phyloP scores from a whole-genome alignment of 805 yeast genomes.

The Schizosaccharomyces cryophilus region DNA sequence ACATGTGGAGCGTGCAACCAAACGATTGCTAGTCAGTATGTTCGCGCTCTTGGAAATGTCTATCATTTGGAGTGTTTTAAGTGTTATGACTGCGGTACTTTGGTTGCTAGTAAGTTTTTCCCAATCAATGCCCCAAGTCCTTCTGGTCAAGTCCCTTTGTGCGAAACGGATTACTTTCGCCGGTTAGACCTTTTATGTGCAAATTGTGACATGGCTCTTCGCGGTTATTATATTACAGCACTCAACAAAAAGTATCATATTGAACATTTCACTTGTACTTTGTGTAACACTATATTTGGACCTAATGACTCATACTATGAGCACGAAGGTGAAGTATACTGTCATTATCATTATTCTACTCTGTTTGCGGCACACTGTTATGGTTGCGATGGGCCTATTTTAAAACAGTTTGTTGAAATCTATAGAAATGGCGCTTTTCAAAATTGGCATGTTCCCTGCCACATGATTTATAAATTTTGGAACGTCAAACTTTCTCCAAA shows the following conservation, averaged over 20 bases:
- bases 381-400: slow-evolving; percentile 76
- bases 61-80: slow-evolving; percentile 8
- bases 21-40: background rate
- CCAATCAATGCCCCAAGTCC: slow-evolving; percentile 34
- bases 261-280: slow-evolving; percentile 80
- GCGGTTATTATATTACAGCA: slow-evolving; percentile 88
- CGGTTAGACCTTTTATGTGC: slow-evolving; percentile 66
- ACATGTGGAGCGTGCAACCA: background rate
- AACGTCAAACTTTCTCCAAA: slow-evolving; percentile 36
- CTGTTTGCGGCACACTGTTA: slow-evolving; percentile 70
- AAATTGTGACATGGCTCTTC: slow-evolving; percentile 58
- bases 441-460: slow-evolving; percentile 98
- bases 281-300: slow-evolving; percentile 68
- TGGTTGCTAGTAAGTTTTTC: slow-evolving; percentile 69
- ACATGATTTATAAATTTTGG: slow-evolving; percentile 94
- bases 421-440: slow-evolving; percentile 75
- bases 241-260: slow-evolving; percentile 77
- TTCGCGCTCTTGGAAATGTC: slow-evolving; percentile 6
- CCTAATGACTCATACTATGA: slow-evolving; percentile 81
- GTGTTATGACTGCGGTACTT: slow-evolving; percentile 41
- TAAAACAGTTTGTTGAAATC: slow-evolving; percentile 83
- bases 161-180: slow-evolving; percentile 81
- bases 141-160: slow-evolving; percentile 32
- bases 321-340: slow-evolving; percentile 56
- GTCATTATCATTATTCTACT: slow-evolving; percentile 81